Percentiles rank a stretch among this genome's conserved stretches.
These are phyloP conservation scores for Porcisia hertigi DNA, from an alignment of 208 protist species.

Conservation along the genomic window DNA sequence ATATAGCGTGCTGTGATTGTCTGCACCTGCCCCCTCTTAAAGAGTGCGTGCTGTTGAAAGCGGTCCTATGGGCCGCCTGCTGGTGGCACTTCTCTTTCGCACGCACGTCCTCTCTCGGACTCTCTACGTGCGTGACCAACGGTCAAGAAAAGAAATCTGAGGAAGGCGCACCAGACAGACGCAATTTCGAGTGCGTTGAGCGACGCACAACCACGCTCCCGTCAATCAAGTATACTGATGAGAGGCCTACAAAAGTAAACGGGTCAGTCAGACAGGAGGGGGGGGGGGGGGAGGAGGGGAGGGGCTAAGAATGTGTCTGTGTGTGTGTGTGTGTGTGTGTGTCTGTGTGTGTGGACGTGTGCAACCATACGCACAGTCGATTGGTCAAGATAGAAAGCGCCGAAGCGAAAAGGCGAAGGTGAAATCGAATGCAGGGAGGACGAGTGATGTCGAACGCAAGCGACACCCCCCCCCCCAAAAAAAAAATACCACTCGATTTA, in stretches of 20 bases:
- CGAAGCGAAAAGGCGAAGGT: too few relatives aligned
- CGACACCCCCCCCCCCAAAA: too few relatives aligned
- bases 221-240: background rate
- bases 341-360: background rate
- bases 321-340: background rate
- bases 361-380: too few relatives aligned
- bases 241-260: background rate
- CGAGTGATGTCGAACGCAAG: too few relatives aligned
- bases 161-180: background rate
- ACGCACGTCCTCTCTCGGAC: background rate
- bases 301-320: too few relatives aligned
- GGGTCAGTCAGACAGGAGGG: background rate
- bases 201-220: background rate
- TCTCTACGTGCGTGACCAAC: background rate
- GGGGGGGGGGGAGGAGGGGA: background rate
- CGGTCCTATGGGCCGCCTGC: background rate
- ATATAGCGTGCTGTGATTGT: too few relatives aligned
- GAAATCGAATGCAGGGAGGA: too few relatives aligned
- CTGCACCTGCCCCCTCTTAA: too few relatives aligned
- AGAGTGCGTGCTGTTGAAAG: background rate
- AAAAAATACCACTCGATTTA: too few relatives aligned
- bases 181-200: background rate
- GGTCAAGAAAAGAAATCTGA: background rate
- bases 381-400: too few relatives aligned
- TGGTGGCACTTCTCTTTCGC: background rate